phyloP scores from a whole-genome alignment of 83 land plant species.

The Thuja plicata region DNA sequence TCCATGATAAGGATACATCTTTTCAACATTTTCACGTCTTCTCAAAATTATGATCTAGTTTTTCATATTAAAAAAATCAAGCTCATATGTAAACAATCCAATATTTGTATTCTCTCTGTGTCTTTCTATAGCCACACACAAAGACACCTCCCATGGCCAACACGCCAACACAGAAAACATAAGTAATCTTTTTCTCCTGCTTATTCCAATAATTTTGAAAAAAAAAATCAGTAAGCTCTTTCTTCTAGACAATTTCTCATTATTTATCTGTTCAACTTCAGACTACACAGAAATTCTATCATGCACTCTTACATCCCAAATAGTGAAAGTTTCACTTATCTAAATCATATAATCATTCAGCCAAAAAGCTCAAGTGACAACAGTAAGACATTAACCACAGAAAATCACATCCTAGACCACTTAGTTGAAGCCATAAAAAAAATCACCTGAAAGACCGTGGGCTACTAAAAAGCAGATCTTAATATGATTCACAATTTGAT shows the following conservation, averaged over 20 bases:
- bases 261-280: neutral
- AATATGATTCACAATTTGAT: neutral
- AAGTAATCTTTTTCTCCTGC: neutral
- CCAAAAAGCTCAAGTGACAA: neutral
- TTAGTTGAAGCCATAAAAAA: neutral
- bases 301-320: neutral
- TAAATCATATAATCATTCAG: neutral
- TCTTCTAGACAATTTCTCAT: neutral
- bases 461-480: neutral
- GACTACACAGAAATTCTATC: neutral
- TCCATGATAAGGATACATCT: neutral
- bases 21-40: neutral
- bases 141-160: neutral
- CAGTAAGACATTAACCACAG: neutral
- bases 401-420: neutral
- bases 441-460: neutral
- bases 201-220: neutral
- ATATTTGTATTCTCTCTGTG: neutral
- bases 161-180: neutral
- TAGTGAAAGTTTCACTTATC: neutral
- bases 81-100: neutral
- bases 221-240: neutral
- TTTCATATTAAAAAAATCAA: neutral
- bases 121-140: neutral
- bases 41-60: neutral